phyloP scores from a whole-genome alignment of 1,139 yeast species.

The Saccharomyces hybrid region DNA sequence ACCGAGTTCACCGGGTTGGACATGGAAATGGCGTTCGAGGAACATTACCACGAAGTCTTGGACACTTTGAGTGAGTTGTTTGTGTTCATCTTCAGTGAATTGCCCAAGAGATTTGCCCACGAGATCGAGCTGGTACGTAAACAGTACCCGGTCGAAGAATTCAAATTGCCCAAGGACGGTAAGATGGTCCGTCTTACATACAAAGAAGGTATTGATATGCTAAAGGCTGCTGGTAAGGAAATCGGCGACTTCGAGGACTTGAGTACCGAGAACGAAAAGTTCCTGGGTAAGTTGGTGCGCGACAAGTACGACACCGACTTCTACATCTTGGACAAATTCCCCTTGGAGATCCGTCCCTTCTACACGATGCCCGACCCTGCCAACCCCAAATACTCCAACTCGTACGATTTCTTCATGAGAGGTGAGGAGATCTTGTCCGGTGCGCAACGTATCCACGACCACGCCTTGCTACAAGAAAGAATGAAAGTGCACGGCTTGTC shows the following conservation, averaged over 20 bases:
- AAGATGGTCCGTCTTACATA: constrained; percentile 86
- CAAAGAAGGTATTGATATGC: constrained; percentile 82
- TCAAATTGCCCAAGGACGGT: constrained; percentile 80
- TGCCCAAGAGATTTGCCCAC: constrained; percentile 66
- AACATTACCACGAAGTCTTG: constrained; percentile 92
- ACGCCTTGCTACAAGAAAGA: constrained; percentile 71
- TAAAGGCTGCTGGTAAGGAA: constrained; percentile 76
- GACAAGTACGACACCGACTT: constrained; percentile 95
- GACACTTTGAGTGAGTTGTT: constrained; percentile 79
- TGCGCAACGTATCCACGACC: constrained; percentile 97
- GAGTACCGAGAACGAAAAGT: constrained; percentile 87
- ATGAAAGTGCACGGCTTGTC: constrained; percentile 78
- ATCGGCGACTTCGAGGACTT: constrained; percentile 83
- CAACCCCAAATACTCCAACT: constrained; percentile 86
- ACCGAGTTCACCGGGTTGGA: constrained; percentile 97
- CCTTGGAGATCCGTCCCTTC: constrained; percentile 91
- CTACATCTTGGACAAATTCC: constrained; percentile 96
- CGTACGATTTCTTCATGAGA: constrained; percentile 98
- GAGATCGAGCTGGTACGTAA: constrained; percentile 87
- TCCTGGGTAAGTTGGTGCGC: constrained; percentile 83
- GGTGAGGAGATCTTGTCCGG: constrained; percentile 98
- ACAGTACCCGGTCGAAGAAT: constrained; percentile 96
- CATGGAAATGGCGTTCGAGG: constrained; percentile 96
- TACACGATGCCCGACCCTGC: constrained; percentile 98
- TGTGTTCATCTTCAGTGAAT: constrained; percentile 77